Conservation (phyloP, 2,329 filamentous ascomycete species). For the Epichloe elymi region DNA sequence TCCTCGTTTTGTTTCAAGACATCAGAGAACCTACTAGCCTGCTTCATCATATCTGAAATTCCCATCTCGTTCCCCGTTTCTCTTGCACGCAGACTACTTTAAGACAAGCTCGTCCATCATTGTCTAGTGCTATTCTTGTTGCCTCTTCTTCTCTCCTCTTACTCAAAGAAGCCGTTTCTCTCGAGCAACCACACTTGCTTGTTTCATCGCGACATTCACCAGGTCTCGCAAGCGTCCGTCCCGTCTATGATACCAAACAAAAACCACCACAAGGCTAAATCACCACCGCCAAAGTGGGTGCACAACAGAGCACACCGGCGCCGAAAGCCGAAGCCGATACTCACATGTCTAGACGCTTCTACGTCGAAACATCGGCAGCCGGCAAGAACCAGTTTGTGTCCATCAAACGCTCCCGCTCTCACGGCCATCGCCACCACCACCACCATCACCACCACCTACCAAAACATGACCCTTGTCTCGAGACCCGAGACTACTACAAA, state of each 20-base stretch:
- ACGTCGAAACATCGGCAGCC: slow-evolving; percentile 21
- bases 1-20: neutral
- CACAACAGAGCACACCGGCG: slow-evolving; percentile 3
- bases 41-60: too few relatives aligned
- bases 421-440: slow-evolving; percentile 18
- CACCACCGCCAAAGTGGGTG: slow-evolving; percentile 10
- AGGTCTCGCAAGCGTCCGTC: neutral
- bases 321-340: neutral
- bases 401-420: slow-evolving; percentile 26
- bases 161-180: neutral
- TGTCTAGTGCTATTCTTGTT: neutral
- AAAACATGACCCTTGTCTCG: slow-evolving; percentile 12
- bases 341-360: slow-evolving; percentile 24
- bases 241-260: neutral
- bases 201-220: neutral
- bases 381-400: slow-evolving; percentile 25
- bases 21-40: neutral
- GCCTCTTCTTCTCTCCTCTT: neutral
- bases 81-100: neutral
- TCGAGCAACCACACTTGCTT: neutral
- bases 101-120: neutral
- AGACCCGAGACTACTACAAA: slow-evolving; percentile 20
- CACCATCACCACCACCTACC: slow-evolving; percentile 18
- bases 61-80: neutral
- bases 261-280: neutral